Evolutionary conservation across 768 basidiomycete species (phyloP).

Genomic region (Ephemerocybe angulata): DNA sequence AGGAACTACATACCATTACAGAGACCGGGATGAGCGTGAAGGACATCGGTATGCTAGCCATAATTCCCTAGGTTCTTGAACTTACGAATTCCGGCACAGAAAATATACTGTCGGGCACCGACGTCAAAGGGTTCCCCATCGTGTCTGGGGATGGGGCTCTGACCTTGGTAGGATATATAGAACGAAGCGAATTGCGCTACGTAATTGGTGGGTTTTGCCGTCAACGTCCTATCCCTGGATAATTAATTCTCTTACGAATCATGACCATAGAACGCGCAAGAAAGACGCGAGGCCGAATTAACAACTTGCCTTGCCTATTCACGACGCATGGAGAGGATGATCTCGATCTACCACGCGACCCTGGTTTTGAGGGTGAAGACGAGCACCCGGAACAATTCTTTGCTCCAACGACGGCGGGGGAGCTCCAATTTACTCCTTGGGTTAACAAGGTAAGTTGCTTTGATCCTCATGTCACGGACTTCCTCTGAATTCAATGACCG

Average conservation of each 20-base stretch:
- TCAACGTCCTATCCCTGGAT: conserved; percentile 5
- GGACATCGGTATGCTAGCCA: conserved; percentile 64
- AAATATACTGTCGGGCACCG: conserved; percentile 61
- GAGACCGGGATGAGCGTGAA: conserved; percentile 72
- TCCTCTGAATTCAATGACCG: neutral
- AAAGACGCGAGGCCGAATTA: conserved; percentile 55
- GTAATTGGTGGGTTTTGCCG: conserved; percentile 62
- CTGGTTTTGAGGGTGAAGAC: conserved; percentile 60
- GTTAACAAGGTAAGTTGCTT: conserved; percentile 75
- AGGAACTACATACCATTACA: conserved; percentile 67
- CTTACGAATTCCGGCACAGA: conserved; percentile 42
- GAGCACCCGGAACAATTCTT: conserved; percentile 58
- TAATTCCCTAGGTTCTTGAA: neutral
- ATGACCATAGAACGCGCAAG: conserved; percentile 61
- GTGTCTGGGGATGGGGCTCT: conserved; percentile 57
- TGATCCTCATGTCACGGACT: neutral
- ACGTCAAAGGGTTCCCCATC: conserved; percentile 91
- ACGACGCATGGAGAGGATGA: conserved; percentile 48
- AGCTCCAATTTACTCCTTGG: conserved; percentile 81
- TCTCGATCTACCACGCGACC: conserved; percentile 39
- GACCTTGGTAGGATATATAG: conserved; percentile 83
- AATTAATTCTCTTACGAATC: neutral
- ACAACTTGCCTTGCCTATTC: conserved; percentile 74
- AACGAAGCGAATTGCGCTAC: conserved; percentile 77
- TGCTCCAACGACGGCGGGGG: conserved; percentile 52